Evolutionary conservation across 2,329 filamentous ascomycete species (phyloP).

Genomic region (Fusarium goolgardi): DNA sequence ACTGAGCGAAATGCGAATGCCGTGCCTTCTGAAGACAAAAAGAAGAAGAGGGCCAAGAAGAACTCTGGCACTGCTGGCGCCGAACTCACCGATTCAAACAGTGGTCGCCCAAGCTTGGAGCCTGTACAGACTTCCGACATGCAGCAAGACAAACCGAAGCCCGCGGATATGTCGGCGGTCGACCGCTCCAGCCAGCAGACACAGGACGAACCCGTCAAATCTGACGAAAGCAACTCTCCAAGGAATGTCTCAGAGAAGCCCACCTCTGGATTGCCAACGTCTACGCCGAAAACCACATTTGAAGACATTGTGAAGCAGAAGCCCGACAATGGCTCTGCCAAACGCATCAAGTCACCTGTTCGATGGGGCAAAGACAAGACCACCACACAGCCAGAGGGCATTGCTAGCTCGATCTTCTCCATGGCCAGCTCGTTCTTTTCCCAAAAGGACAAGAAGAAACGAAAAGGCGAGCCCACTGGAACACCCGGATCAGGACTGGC

Average conservation of each 20-base stretch:
- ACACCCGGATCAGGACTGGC: constrained; percentile 2
- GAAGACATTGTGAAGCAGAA: neutral
- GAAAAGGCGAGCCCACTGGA: constrained; percentile 31
- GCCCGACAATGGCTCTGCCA: neutral
- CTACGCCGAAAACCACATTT: constrained; percentile 1
- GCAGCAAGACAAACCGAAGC: neutral
- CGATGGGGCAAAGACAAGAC: neutral
- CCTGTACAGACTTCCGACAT: neutral
- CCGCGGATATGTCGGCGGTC: neutral
- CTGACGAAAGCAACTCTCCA: neutral
- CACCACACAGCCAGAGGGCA: constrained; percentile 26
- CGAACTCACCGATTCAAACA: neutral
- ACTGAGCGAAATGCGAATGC: neutral
- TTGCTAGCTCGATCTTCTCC: constrained; percentile 9
- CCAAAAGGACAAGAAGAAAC: constrained; percentile 43
- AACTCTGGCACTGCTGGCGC: neutral
- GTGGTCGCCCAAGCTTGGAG: neutral
- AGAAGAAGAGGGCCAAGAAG: constrained; percentile 27
- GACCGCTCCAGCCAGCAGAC: neutral
- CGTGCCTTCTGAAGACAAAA: constrained; percentile 25
- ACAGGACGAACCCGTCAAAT: neutral
- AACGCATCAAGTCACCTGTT: constrained; percentile 3
- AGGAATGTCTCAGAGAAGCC: neutral
- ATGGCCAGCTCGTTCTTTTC: constrained; percentile 12
- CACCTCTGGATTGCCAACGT: constrained; percentile 1